phyloP scores from a whole-genome alignment of 1,284 basidiomycete species.

The Microbotryum lychnidis-dioicae region DNA sequence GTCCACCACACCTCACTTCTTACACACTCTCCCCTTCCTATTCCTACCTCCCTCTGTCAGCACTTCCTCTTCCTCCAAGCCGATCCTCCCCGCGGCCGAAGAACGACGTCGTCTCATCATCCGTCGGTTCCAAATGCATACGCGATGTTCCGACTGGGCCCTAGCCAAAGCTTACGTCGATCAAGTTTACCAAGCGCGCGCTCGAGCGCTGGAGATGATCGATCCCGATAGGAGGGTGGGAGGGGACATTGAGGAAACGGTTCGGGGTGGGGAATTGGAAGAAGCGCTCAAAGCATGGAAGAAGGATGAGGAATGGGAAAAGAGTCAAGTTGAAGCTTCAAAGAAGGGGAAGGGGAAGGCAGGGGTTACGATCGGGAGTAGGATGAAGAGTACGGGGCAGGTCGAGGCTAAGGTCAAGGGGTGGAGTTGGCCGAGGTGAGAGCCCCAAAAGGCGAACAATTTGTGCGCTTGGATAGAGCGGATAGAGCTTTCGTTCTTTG shows the following conservation, averaged over 20 bases:
- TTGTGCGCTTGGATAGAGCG: too few species aligned
- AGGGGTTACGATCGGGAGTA: conserved; percentile 5
- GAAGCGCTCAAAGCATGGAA: conserved; percentile 13
- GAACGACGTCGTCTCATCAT: conserved; percentile 24
- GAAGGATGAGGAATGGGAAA: conserved; percentile 26
- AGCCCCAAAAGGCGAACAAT: too few species aligned
- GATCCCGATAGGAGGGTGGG: conserved; percentile 3
- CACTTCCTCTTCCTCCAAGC: conserved; percentile 17
- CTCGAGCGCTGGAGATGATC: conserved; percentile 14
- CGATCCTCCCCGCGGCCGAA: conserved; percentile 5
- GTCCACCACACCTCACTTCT: conserved; percentile 59
- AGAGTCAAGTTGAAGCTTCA: conserved; percentile 12
- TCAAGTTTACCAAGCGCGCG: conserved; percentile 11
- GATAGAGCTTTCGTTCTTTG: too few species aligned
- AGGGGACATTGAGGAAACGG: background rate
- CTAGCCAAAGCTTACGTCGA: conserved; percentile 22
- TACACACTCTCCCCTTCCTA: conserved; percentile 59
- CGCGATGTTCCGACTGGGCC: conserved; percentile 19
- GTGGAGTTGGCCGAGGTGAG: conserved; percentile 3
- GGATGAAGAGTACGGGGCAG: conserved; percentile 8
- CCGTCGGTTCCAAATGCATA: conserved; percentile 21
- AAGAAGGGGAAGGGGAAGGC: conserved; percentile 7
- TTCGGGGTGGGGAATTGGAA: conserved; percentile 26
- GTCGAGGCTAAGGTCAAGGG: conserved; percentile 11
- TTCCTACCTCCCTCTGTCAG: conserved; percentile 46